A percentile compares a stretch with the other conserved stretches of the same genome.
Conservation (phyloP, 306 rosid species). For the Geum urbanum region DNA sequence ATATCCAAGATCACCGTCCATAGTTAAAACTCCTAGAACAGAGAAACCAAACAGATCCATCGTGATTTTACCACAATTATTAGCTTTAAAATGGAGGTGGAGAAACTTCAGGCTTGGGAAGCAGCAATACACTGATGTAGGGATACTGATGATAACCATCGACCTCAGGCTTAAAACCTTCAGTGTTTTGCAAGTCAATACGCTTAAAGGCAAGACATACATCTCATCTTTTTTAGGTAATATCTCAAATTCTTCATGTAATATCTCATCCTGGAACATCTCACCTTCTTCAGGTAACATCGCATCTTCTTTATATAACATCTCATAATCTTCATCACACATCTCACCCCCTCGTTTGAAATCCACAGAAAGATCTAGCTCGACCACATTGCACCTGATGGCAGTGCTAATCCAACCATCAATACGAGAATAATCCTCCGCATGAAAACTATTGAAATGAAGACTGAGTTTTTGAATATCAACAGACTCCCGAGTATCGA, state of each 20-base stretch:
- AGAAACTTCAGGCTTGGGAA: not conserved
- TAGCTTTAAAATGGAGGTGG: not conserved
- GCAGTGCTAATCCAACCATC: conserved; percentile 4
- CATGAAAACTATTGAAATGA: not conserved
- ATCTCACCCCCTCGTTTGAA: no score
- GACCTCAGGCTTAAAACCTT: not conserved
- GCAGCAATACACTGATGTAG: not conserved
- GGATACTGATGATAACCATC: not conserved
- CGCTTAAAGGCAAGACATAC: not conserved
- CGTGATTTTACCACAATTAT: not conserved
- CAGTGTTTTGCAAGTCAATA: not conserved
- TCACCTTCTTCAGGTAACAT: no score
- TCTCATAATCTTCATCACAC: no score
- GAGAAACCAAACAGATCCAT: not conserved
- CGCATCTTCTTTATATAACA: no score
- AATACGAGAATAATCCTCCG: not conserved
- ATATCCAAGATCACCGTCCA: not conserved
- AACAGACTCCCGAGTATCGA: not conserved
- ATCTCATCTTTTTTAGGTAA: no score
- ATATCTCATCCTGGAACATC: no score
- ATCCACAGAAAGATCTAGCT: not conserved
- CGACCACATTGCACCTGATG: not conserved
- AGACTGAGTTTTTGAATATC: not conserved
- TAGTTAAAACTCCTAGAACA: not conserved
- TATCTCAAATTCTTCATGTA: no score